Base-by-base conservation (phyloP, 2,329 filamentous ascomycete species). In the Chaetothyriales sp. region DNA sequence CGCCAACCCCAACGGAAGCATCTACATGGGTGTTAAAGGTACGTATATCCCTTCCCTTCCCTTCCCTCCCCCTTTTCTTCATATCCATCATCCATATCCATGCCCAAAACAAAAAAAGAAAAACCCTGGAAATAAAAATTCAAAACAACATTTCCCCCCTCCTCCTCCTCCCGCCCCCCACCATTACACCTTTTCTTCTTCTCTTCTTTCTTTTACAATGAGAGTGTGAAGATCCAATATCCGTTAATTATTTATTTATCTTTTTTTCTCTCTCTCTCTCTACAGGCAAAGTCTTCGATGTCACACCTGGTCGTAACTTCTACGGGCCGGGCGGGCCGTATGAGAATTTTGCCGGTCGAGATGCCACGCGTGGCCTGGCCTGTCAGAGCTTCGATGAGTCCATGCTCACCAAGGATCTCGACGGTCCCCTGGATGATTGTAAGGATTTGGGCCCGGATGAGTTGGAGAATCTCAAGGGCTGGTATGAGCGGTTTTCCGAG, bases 271-370 rank as follows among this genome's bases (percentile, higher is more conserved):
- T 25, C 22, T 25, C 22, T 3, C 3, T 3, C 22, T 25, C 3
- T 18, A 84, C 87, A 43, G 89, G 92, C 49, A 81, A 80, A 48
- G 83, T 96, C 56, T 96, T 95, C 65, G 92, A 98, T 65, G 90
- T 96, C 20, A 80, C 82, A 0, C 72, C 80, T 12, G 90, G 92
- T 20, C 79, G 83, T 63, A 89, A 93, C 72, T 96, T 96, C 68
- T 98, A 98, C 70, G 92, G 92, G 3, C 92, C 92, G 18, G 89
- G 88, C 10, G 90, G 90, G 0, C 88, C 90, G 1, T 98, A 98
- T 67, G 82, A 83, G 66, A 96, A 96, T 71, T 98, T 98, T 64
- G 92, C 92, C 0, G 92, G 92, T 0, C 75, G 89, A 42, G 92
- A 98, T 68, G 92, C 92, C 18, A 87, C 79, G 57, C 77, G 90